Conservation (phyloP, 2,329 filamentous ascomycete genomes). For the Exophiala alcalophila region DNA sequence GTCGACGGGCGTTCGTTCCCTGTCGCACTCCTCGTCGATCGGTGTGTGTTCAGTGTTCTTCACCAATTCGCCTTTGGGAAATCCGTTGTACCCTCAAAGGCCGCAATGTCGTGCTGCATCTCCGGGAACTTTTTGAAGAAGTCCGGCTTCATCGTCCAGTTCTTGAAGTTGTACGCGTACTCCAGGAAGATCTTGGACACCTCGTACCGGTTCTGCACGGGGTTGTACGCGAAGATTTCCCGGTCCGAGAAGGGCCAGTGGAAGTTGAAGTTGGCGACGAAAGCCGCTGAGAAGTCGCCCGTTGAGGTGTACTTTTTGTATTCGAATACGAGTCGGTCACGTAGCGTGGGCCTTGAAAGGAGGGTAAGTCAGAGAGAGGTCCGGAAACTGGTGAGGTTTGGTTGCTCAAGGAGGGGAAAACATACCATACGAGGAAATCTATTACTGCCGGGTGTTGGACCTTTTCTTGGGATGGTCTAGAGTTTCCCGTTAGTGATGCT, state of each 20-base stretch:
- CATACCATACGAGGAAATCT: constrained; percentile 28
- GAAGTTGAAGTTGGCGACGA: constrained; percentile 29
- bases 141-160: constrained; percentile 30
- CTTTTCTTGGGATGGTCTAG: constrained; percentile 26
- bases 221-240: constrained; percentile 25
- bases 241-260: constrained; percentile 28
- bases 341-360: constrained; percentile 22
- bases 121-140: constrained; percentile 29
- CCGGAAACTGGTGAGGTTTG: no score
- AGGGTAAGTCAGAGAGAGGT: neutral
- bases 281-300: constrained; percentile 26
- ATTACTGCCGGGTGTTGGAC: constrained; percentile 30
- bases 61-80: constrained; percentile 15
- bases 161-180: constrained; percentile 26
- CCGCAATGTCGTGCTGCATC: constrained; percentile 28
- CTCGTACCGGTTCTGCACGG: constrained; percentile 15
- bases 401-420: neutral
- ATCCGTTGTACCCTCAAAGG: constrained; percentile 17
- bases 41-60: no score
- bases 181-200: constrained; percentile 26
- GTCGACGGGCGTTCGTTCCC: neutral
- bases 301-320: constrained; percentile 27
- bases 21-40: no score
- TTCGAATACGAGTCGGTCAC: constrained; percentile 29
- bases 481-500: neutral